Conservation (phyloP, 208 protist genomes). For the Baffinella frigidus region DNA sequence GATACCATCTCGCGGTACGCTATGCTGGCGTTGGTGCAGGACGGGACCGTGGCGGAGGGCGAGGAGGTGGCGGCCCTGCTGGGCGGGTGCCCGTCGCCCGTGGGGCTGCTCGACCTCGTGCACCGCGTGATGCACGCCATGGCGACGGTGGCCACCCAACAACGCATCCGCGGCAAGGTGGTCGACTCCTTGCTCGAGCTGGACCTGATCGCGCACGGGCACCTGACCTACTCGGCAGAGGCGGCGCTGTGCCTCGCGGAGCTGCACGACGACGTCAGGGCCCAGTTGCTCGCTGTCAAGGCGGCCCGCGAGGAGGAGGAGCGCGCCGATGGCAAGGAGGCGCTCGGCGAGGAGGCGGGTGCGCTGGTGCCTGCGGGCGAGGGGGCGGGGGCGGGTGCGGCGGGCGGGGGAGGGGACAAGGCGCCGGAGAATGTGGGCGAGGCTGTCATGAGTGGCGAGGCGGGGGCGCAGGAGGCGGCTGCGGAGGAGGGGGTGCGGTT, state of each 20-base stretch:
- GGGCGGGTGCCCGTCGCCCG: background rate
- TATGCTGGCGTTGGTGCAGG: too few species aligned
- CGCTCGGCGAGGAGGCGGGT: too few species aligned
- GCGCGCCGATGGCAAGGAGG: background rate
- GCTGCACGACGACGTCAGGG: background rate
- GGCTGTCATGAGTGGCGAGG: too few species aligned
- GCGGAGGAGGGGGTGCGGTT: background rate
- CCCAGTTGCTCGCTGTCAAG: background rate
- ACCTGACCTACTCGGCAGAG: background rate
- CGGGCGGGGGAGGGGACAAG: too few species aligned
- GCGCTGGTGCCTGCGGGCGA: too few species aligned
- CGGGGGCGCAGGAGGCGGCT: background rate
- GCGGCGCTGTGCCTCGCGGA: background rate
- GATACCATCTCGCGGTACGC: too few species aligned
- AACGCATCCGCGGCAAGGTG: background rate
- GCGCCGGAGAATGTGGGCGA: too few species aligned
- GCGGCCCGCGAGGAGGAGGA: background rate
- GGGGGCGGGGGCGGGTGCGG: too few species aligned
- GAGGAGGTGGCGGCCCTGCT: too few species aligned
- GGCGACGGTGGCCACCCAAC: background rate
- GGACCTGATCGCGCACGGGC: background rate
- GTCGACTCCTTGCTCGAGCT: background rate
- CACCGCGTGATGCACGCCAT: background rate
- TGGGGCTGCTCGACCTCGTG: background rate
- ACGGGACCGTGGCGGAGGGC: too few species aligned